Percentiles rank a stretch among this genome's conserved stretches.
These are phyloP conservation scores for Martensiomyces pterosporus DNA, from an alignment of 192 early-diverging fungal species.

Conservation along the genomic window DNA sequence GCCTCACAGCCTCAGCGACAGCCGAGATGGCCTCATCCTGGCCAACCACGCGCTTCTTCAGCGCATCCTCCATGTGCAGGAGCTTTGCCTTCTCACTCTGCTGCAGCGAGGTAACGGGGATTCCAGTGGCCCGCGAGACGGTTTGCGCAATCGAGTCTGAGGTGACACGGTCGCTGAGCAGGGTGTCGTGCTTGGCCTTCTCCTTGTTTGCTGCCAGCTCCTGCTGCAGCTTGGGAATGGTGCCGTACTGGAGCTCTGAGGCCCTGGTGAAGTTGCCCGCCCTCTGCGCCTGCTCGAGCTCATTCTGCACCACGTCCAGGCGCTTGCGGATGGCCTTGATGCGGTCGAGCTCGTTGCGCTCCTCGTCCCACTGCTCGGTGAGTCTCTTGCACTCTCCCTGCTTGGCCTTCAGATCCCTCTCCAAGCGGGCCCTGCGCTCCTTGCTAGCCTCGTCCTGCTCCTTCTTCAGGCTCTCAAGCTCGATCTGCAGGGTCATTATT, in stretches of 20 bases:
- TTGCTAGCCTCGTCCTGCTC: slow-evolving; percentile 67
- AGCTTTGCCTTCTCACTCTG: slow-evolving; percentile 68
- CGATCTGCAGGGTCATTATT: slow-evolving; percentile 75
- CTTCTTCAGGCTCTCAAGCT: slow-evolving; percentile 74
- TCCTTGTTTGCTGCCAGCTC: slow-evolving; percentile 58
- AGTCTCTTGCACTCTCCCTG: slow-evolving; percentile 57
- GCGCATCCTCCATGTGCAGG: slow-evolving; percentile 64
- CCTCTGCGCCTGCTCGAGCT: slow-evolving; percentile 70
- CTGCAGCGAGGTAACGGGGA: slow-evolving; percentile 70
- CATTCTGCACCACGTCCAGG: slow-evolving; percentile 69
- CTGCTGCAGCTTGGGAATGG: slow-evolving; percentile 68
- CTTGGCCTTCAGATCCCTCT: slow-evolving; percentile 57
- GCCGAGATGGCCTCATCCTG: slow-evolving; percentile 66
- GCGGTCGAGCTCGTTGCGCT: slow-evolving; percentile 63
- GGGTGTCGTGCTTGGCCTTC: slow-evolving; percentile 41
- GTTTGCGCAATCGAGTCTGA: slow-evolving; percentile 73
- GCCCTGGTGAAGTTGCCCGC: slow-evolving; percentile 68
- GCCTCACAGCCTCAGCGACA: slow-evolving; percentile 67
- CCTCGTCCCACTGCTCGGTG: slow-evolving; percentile 61
- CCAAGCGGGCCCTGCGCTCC: slow-evolving; percentile 59
- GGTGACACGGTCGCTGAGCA: slow-evolving; percentile 78
- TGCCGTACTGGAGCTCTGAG: slow-evolving; percentile 73
- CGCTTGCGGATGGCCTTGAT: slow-evolving; percentile 66
- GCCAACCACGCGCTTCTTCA: slow-evolving; percentile 63
- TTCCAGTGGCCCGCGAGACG: slow-evolving; percentile 71